Conservation (phyloP, 2,329 filamentous ascomycete species). For the Incumbomyces delicatus region DNA sequence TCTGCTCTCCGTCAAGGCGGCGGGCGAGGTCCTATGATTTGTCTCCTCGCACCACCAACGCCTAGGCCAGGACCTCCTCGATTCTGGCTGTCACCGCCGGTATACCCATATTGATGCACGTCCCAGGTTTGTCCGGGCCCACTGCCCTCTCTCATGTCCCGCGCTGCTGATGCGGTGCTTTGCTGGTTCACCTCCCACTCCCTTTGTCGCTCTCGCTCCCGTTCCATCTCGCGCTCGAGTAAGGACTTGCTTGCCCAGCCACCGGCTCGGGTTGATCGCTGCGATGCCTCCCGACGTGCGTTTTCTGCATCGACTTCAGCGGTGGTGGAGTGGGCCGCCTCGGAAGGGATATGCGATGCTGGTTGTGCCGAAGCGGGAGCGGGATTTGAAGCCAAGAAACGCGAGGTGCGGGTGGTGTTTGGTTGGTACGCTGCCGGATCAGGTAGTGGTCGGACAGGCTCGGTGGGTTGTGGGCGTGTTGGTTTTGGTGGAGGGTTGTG, state of each 20-base stretch:
- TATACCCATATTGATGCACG: slow-evolving; percentile 55
- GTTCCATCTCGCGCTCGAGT: slow-evolving; percentile 58
- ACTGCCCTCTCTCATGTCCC: slow-evolving; percentile 36
- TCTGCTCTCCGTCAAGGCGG: slow-evolving; percentile 21
- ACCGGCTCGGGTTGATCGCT: slow-evolving; percentile 48
- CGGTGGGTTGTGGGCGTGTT: slow-evolving; percentile 5
- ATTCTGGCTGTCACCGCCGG: slow-evolving; percentile 54
- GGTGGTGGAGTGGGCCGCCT: slow-evolving; percentile 36
- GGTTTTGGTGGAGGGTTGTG: slow-evolving; percentile 2
- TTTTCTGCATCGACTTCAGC: slow-evolving; percentile 49
- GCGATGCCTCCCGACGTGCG: slow-evolving; percentile 42
- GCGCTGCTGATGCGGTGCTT: slow-evolving; percentile 37
- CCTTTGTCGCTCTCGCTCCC: slow-evolving; percentile 52
- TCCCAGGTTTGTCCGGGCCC: slow-evolving; percentile 44
- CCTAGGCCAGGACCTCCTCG: slow-evolving; percentile 40
- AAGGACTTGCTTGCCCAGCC: slow-evolving; percentile 55
- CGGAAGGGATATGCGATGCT: slow-evolving; percentile 33
- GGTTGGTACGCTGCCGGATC: slow-evolving; percentile 31
- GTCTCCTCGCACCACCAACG: slow-evolving; percentile 47
- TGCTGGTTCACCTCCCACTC: slow-evolving; percentile 57
- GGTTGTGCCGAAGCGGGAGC: slow-evolving; percentile 35
- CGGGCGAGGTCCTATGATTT: slow-evolving; percentile 54
- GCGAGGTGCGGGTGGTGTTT: slow-evolving; percentile 41
- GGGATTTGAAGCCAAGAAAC: slow-evolving; percentile 46
- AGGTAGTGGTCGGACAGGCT: slow-evolving; percentile 34